These are phyloP conservation scores for Coniochaeta sp. DNA, from an alignment of 2,329 filamentous ascomycete genomes.

Conservation along the genomic window DNA sequence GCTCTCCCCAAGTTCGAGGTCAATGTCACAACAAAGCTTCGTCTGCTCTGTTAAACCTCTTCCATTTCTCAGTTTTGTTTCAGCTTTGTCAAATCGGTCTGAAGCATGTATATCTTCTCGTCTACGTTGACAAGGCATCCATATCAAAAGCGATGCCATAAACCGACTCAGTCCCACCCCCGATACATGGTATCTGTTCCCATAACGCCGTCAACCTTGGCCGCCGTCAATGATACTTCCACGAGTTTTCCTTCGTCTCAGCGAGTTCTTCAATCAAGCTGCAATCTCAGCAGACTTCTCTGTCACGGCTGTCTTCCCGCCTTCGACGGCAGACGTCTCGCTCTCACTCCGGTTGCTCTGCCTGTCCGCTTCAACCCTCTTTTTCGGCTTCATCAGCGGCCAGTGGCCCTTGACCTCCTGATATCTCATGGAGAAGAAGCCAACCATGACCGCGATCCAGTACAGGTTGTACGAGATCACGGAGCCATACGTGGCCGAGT, in stretches of 20 bases:
- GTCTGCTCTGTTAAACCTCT: no score
- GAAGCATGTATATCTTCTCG: no score
- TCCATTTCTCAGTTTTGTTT: no score
- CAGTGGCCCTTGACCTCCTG: constrained; percentile 51
- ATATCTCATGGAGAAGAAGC: constrained; percentile 59
- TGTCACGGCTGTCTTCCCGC: constrained; percentile 1
- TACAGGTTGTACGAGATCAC: constrained; percentile 85
- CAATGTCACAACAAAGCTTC: no score
- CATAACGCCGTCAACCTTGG: no score
- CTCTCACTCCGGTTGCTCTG: constrained; percentile 4
- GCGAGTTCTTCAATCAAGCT: not conserved
- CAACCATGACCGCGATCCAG: constrained; percentile 66
- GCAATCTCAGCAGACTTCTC: constrained; percentile 2
- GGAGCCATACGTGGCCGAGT: constrained; percentile 81
- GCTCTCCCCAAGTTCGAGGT: not conserved
- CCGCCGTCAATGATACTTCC: no score
- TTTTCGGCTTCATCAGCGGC: constrained; percentile 31
- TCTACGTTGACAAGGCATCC: no score
- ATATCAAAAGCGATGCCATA: no score
- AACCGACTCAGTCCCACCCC: no score
- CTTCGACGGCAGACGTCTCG: not conserved
- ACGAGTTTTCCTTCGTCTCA: no score
- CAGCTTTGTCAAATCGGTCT: no score
- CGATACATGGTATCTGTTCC: no score
- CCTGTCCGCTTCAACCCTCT: not conserved